Base-by-base conservation (phyloP, 2,329 filamentous ascomycete genomes). In the Diplodia intermedia region DNA sequence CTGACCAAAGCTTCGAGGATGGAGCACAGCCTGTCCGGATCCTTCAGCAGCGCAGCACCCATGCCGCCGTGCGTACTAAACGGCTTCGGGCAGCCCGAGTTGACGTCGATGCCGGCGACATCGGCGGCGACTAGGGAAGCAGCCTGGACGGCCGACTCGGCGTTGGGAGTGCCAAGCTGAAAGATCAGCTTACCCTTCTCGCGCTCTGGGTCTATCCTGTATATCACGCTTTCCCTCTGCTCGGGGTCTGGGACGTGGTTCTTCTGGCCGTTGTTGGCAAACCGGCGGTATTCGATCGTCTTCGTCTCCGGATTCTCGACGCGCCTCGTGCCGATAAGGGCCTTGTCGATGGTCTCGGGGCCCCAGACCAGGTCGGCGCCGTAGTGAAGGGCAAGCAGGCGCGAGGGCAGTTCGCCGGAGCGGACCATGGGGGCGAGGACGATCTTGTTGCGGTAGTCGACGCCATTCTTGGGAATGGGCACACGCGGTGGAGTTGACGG, bases 401-500 rank as follows among this genome's bases (percentile, higher is more conserved):
- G 90, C 49, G 92, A 95, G 3, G 95, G 94, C 69, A 97, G 84
- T 83, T 99, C 95, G 76, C 95, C 95, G n/a, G 93, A 97, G 73
- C 95, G 91, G 68, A 97, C 94, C 95, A 99, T 99, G 50, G 95
- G 95, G 70, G 95, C 95, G 71, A 99, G 90, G 54, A 98, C 95
- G 71, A 98, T 82, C 80, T 96, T 97, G 80, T 91, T 91, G 73
- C 94, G 88, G 81, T 97, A 98, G 83, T 97, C 93, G 75, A 97
- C 93, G 63, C 94, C 94, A 79, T 91, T 91, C 70, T 85, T 86
- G 71, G 94, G 94, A 72, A 97, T 97, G 63, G 93, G 90, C 47
- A 97, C 91, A 76, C 85, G 88, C 77, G 90, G 71, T 14, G 76
- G 74, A 29, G 66, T 14, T 12, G 66, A 53, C 12, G 57, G 49